These are phyloP conservation scores for Malbranchea cinnamomea DNA, from an alignment of 2,329 filamentous ascomycete species.

Conservation along the genomic window DNA sequence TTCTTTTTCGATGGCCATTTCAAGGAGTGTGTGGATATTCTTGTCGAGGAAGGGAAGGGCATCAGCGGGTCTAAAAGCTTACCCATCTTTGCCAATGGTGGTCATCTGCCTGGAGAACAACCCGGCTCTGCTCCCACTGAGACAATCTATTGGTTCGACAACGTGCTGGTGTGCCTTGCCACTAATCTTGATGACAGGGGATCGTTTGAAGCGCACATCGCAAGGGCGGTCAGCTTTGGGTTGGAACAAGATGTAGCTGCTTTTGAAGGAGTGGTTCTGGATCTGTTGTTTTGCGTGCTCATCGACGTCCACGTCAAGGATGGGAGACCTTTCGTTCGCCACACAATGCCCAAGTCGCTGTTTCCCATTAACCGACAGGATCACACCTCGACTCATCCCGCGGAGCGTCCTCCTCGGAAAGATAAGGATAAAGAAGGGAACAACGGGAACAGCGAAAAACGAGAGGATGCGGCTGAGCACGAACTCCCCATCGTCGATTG, in stretches of 20 bases:
- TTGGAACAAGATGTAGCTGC: neutral
- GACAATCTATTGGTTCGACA: conserved; percentile 4
- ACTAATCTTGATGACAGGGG: neutral
- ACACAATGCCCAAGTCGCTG: conserved; percentile 1
- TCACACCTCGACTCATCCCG: neutral
- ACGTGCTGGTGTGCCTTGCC: conserved; percentile 2
- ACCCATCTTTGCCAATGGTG: conserved; percentile 1
- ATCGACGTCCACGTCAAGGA: neutral
- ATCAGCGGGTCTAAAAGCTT: no score
- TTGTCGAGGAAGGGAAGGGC: no score
- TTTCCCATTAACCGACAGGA: neutral
- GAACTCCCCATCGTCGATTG: no score
- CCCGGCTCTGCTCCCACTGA: conserved; percentile 3
- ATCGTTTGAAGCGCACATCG: neutral
- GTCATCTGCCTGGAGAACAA: neutral
- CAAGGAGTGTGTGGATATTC: no score
- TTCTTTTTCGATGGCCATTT: no score
- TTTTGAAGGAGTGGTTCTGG: conserved; percentile 2
- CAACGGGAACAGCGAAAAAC: no score
- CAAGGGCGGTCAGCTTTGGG: conserved; percentile 2
- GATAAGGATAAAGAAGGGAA: no score
- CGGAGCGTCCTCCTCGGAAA: no score
- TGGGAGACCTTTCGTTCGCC: neutral
- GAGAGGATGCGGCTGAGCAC: no score
- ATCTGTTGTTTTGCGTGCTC: neutral